Percentiles rank a stretch among this genome's conserved stretches.
Conservation (phyloP, 2,329 filamentous ascomycete species). For the Cadophora malorum region DNA sequence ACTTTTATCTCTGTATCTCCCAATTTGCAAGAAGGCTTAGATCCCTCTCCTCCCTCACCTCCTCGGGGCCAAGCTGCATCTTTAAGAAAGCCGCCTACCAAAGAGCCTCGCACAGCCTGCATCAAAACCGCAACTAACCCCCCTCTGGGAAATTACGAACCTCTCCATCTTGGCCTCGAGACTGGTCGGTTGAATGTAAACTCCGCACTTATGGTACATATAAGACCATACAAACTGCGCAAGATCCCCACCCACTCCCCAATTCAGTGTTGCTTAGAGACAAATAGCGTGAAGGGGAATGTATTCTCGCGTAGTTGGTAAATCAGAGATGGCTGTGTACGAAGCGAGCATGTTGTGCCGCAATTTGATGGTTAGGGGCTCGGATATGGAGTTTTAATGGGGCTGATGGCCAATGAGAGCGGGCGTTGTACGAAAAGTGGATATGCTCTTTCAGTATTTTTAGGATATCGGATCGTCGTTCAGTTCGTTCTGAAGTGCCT, state of each 20-base stretch:
- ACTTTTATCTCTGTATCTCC: conserved; percentile 1
- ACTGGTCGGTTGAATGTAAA: neutral
- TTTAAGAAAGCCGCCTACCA: neutral
- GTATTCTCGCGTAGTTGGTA: neutral
- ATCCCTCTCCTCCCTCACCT: neutral
- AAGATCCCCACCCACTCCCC: neutral
- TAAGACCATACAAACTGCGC: neutral
- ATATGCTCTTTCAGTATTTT: neutral
- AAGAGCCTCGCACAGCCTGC: conserved; percentile 8
- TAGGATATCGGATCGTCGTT: neutral
- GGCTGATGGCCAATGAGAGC: neutral
- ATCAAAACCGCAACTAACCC: neutral
- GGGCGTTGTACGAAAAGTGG: neutral
- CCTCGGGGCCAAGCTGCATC: neutral
- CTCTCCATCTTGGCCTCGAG: neutral
- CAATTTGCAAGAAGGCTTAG: neutral
- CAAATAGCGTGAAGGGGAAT: neutral
- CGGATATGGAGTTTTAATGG: neutral
- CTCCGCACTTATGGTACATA: neutral
- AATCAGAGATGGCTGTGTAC: neutral
- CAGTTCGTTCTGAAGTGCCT: neutral
- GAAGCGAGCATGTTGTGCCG: neutral
- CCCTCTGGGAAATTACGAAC: conserved; percentile 2
- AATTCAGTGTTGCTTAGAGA: neutral
- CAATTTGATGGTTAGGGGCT: neutral